Evolutionary conservation across 768 basidiomycete species (phyloP), one percentile per base, ranked within the genome.

Genomic region (Boletus subparvulus): DNA sequence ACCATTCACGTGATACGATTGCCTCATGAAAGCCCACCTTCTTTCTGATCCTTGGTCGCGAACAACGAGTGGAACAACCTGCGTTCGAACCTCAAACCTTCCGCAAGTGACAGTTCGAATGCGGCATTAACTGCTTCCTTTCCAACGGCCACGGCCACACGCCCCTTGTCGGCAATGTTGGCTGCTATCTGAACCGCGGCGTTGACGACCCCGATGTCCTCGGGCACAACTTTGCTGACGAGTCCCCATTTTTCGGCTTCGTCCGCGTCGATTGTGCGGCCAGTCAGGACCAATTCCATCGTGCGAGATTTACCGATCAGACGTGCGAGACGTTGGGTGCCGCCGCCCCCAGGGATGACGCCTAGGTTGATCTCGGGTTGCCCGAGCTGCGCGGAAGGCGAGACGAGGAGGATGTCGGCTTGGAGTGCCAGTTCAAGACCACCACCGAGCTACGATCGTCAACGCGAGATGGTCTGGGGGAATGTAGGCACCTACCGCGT

Each of bases 91-190:
- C 85, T 80, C 62, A 98, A 70, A 0, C 96, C 97, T 66, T 97
- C 90, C 6, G 81, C 74, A 44, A 99, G 79, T 7, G 83, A 80
- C 61, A 92, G 71, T 64, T 99, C 94, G 62, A 86, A 89, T 21
- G 93, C 95, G 84, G 86, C 89, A 71, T 97, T 96, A 62, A 98
- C 92, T 4, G 90, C 92, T 73, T 98, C 96, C 76, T 99, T 98
- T 35, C 78, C 86, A 32, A 94, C 93, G 70, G 89, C 85, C 16
- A 92, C 87, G 24, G 92, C 87, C 50, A 98, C 74, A 57, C 81
- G 83, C 28, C 94, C 86, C 75, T 94, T 95, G 70, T 81, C 80
- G 17, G 91, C 88, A 57, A 98, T 94, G 41, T 76, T 78, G 55
- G 79, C 82, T 0, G 87, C 96, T 67, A 97, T 80, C 56, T 81